Evolutionary conservation across 2,329 filamentous ascomycete species (phyloP).

Genomic region (Beauveria sp.): DNA sequence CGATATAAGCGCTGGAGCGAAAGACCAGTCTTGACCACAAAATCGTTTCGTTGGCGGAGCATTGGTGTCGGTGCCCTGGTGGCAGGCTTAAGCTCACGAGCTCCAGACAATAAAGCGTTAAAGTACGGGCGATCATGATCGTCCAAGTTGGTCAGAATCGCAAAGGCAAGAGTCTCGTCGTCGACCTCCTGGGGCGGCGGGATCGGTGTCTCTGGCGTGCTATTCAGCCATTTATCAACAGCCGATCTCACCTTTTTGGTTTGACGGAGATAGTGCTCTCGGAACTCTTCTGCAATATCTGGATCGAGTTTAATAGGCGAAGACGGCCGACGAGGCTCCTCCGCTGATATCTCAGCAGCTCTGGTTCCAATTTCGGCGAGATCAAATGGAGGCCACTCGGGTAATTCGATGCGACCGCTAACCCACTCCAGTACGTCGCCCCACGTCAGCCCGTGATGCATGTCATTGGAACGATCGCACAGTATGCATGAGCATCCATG

Average conservation of each 20-base stretch:
- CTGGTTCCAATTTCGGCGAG: conserved; percentile 55
- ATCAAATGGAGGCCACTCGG: conserved; percentile 82
- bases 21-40: conserved; percentile 65
- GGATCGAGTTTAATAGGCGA: conserved; percentile 75
- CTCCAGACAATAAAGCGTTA: conserved; percentile 65
- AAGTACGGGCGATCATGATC: conserved; percentile 71
- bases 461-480: conserved; percentile 57
- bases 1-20: conserved; percentile 83
- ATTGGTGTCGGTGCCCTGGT: conserved; percentile 62
- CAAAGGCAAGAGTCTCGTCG: conserved; percentile 88
- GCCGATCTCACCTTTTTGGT: conserved; percentile 87
- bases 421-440: conserved; percentile 92
- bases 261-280: conserved; percentile 85
- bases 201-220: conserved; percentile 64
- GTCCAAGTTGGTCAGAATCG: conserved; percentile 81
- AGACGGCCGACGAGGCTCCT: conserved; percentile 47
- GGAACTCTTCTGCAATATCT: conserved; percentile 87
- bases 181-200: conserved; percentile 83
- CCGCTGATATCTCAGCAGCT: conserved; percentile 53
- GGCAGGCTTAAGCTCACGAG: conserved; percentile 47
- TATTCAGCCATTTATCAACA: conserved; percentile 83
- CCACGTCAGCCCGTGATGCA: conserved; percentile 76
- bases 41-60: conserved; percentile 59
- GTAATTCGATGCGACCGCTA: conserved; percentile 78
- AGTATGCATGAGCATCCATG: conserved; percentile 82